Percentiles rank a stretch among this genome's conserved stretches.
phyloP scores from a whole-genome alignment of 768 basidiomycete genomes.

The Pleurotus tuber-regium region DNA sequence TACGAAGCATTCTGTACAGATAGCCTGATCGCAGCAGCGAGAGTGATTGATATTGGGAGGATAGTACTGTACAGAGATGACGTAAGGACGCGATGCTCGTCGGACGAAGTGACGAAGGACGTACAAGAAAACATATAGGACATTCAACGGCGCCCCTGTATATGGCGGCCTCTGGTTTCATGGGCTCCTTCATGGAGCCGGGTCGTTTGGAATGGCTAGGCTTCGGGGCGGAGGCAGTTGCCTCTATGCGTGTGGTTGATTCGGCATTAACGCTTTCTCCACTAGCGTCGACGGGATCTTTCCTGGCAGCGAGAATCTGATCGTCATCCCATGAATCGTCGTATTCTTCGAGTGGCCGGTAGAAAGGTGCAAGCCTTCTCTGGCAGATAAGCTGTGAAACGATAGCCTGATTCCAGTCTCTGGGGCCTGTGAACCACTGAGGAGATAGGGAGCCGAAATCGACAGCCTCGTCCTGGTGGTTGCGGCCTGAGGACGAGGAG shows the following conservation, averaged over 20 bases:
- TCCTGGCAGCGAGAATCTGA: slow-evolving; percentile 78
- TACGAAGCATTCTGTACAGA: slow-evolving; percentile 99
- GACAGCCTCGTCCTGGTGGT: slow-evolving; percentile 78
- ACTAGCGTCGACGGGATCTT: slow-evolving; percentile 58
- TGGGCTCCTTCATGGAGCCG: slow-evolving; percentile 56
- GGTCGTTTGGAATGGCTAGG: slow-evolving; percentile 53
- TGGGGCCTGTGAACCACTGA: slow-evolving; percentile 78
- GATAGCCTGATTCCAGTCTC: slow-evolving; percentile 87
- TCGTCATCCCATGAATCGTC: slow-evolving; percentile 87
- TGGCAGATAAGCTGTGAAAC: slow-evolving; percentile 88
- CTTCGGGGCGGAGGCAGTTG: slow-evolving; percentile 32
- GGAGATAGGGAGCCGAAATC: slow-evolving; percentile 81
- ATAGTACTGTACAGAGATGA: slow-evolving; percentile 70
- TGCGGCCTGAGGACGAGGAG: slow-evolving; percentile 69
- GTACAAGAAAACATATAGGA: slow-evolving; percentile 95
- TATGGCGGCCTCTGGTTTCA: slow-evolving; percentile 71
- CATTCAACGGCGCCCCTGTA: slow-evolving; percentile 90
- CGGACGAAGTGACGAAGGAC: slow-evolving; percentile 30
- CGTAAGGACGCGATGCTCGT: slow-evolving; percentile 20
- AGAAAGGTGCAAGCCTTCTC: slow-evolving; percentile 91
- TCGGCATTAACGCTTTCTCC: slow-evolving; percentile 26
- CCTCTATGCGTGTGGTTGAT: slow-evolving; percentile 45
- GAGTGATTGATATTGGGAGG: slow-evolving; percentile 97
- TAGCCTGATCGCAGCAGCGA: slow-evolving; percentile 96
- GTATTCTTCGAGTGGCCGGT: slow-evolving; percentile 93